Evolutionary conservation across 1,139 yeast species (phyloP).

Genomic region (Candida frijolesensis): DNA sequence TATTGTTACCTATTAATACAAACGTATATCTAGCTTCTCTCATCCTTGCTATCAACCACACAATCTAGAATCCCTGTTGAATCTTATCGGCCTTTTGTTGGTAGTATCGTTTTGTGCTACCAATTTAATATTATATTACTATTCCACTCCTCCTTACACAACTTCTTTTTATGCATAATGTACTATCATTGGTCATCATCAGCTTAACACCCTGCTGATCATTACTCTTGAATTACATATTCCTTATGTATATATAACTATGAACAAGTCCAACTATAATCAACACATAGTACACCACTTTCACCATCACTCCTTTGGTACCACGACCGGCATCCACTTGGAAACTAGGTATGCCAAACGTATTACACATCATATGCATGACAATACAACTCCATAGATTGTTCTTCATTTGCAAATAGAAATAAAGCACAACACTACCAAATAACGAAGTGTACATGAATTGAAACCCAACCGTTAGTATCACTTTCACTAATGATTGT

Average conservation of each 20-base stretch:
- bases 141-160: too few relatives aligned
- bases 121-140: too few relatives aligned
- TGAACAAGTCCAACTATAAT: conserved; percentile 40
- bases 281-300: conserved; percentile 40
- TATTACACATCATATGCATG: conserved; percentile 76
- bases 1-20: too few relatives aligned
- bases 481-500: conserved; percentile 29
- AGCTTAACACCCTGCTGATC: not conserved
- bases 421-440: conserved; percentile 71
- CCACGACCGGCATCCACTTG: conserved; percentile 19
- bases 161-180: not conserved
- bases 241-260: conserved; percentile 5
- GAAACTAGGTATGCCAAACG: conserved; percentile 72
- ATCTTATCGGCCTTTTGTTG: too few relatives aligned
- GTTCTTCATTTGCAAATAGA: conserved; percentile 49
- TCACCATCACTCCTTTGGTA: conserved; percentile 12
- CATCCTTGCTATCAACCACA: too few relatives aligned
- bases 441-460: conserved; percentile 73
- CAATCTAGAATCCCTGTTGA: too few relatives aligned
- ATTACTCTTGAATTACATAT: not conserved
- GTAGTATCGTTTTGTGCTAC: too few relatives aligned
- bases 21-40: too few relatives aligned
- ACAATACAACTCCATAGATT: conserved; percentile 65
- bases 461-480: conserved; percentile 56
- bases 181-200: not conserved